Conservation (phyloP, 2,329 filamentous ascomycete genomes). For the Monilinia fructigena region DNA sequence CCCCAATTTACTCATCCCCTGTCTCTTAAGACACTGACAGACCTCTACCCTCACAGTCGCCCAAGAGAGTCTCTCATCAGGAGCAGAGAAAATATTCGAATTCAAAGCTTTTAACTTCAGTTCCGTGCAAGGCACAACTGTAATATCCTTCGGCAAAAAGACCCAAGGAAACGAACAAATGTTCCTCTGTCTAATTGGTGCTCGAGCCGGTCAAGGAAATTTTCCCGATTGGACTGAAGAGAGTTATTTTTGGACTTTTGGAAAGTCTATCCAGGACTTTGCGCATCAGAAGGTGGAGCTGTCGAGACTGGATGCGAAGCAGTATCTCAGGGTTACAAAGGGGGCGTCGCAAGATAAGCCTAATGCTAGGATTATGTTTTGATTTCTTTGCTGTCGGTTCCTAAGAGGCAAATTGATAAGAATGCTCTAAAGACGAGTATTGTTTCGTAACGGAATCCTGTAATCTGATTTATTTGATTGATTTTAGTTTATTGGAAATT, state of each 20-base stretch:
- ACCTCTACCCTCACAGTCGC: background rate
- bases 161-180: background rate
- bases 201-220: background rate
- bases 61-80: background rate
- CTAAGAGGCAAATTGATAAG: background rate
- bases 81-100: background rate
- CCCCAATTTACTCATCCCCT: fast-evolving
- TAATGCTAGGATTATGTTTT: background rate
- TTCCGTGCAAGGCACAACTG: background rate
- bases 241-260: background rate
- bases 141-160: background rate
- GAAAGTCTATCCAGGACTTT: background rate
- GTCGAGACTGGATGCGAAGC: background rate
- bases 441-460: too few relatives aligned
- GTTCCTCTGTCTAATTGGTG: background rate
- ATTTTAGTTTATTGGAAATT: too few relatives aligned
- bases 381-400: background rate
- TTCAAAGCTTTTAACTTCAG: background rate
- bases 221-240: background rate
- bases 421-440: too few relatives aligned
- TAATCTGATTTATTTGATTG: too few relatives aligned
- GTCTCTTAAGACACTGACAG: background rate
- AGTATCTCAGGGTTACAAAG: background rate
- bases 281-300: background rate
- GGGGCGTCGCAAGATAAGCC: background rate